Conservation (phyloP, 352 stramenopile species). For the Hyaloperonospora brassicae region DNA sequence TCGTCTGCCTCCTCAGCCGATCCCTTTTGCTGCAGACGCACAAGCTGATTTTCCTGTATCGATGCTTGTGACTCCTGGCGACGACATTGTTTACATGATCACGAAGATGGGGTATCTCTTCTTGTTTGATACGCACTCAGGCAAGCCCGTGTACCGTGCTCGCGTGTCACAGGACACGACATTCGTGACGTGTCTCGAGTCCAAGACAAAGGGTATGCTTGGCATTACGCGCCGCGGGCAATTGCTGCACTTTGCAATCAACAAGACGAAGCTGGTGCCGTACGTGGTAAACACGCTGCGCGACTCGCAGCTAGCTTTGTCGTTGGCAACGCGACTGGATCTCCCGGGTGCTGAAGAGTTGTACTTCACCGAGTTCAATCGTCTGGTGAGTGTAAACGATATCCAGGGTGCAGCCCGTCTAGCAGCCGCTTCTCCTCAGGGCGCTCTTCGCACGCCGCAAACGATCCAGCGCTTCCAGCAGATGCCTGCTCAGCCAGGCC, state of each 20-base stretch:
- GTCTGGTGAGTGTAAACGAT: constrained; percentile 81
- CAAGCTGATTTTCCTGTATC: constrained; percentile 97
- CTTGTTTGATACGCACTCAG: constrained; percentile 98
- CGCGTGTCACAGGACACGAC: constrained; percentile 97
- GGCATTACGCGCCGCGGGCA: constrained; percentile 96
- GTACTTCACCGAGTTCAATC: constrained; percentile 98
- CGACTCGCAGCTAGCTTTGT: constrained; percentile 94
- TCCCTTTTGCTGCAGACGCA: constrained; percentile 95
- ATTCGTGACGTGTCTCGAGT: constrained; percentile 91
- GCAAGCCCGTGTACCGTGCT: constrained; percentile 97
- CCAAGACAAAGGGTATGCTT: constrained; percentile 93
- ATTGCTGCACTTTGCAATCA: constrained; percentile 96
- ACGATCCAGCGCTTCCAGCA: constrained; percentile 99
- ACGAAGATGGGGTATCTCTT: constrained; percentile 99
- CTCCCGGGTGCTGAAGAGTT: constrained; percentile 97
- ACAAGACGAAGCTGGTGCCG: constrained; percentile 95
- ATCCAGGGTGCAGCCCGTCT: constrained; percentile 85
- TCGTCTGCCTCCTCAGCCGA: constrained; percentile 87
- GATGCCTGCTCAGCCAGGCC: constrained; percentile 93
- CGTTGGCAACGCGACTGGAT: constrained; percentile 93
- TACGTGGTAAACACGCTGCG: constrained; percentile 98
- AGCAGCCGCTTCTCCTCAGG: constrained; percentile 83
- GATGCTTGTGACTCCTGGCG: constrained; percentile 87
- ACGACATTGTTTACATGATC: constrained; percentile 98
- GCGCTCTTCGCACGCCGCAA: constrained; percentile 92